A percentile compares a stretch with the other conserved stretches of the same genome.
Evolutionary conservation across 768 basidiomycete species (phyloP).

Genomic region (Trametes maxima): DNA sequence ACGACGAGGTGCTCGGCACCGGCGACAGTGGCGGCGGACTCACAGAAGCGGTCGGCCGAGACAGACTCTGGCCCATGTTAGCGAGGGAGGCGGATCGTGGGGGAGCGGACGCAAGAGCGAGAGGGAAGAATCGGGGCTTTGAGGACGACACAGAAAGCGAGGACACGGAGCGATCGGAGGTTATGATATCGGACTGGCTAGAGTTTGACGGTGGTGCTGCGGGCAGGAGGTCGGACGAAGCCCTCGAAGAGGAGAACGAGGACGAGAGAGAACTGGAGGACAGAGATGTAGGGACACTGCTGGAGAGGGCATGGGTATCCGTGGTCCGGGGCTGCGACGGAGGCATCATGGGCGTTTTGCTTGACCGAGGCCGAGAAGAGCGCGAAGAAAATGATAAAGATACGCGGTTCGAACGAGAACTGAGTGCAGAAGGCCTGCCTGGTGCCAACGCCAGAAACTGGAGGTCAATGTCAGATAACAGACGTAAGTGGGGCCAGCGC

Average conservation of each 20-base stretch:
- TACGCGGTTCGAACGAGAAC: conserved; percentile 18
- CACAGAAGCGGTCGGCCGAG: conserved; percentile 26
- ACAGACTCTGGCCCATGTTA: conserved; percentile 44
- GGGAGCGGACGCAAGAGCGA: conserved; percentile 32
- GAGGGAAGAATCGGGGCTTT: conserved; percentile 32
- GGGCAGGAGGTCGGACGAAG: conserved; percentile 43
- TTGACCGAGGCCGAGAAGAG: conserved; percentile 20
- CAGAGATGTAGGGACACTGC: conserved; percentile 38
- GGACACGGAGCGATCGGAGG: conserved; percentile 45
- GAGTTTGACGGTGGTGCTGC: conserved; percentile 37
- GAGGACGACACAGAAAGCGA: conserved; percentile 32
- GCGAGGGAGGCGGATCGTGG: conserved; percentile 36
- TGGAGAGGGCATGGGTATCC: conserved; percentile 25
- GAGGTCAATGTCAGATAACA: conserved; percentile 21
- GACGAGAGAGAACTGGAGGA: conserved; percentile 46
- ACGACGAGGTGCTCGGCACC: conserved; percentile 35
- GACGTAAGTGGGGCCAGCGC: conserved; percentile 26
- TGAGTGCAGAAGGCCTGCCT: conserved; percentile 16
- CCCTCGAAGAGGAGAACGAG: conserved; percentile 48
- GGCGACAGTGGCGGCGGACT: conserved; percentile 29
- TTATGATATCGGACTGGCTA: conserved; percentile 44
- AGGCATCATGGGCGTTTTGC: conserved; percentile 20
- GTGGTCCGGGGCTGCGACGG: conserved; percentile 25
- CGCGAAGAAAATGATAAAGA: conserved; percentile 25
- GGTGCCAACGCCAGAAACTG: conserved; percentile 19